Percentiles rank a stretch among this genome's conserved stretches.
Evolutionary conservation across 495 filamentous ascomycete genomes (phyloP).

Genomic region (Astrothelium macrocarpum): DNA sequence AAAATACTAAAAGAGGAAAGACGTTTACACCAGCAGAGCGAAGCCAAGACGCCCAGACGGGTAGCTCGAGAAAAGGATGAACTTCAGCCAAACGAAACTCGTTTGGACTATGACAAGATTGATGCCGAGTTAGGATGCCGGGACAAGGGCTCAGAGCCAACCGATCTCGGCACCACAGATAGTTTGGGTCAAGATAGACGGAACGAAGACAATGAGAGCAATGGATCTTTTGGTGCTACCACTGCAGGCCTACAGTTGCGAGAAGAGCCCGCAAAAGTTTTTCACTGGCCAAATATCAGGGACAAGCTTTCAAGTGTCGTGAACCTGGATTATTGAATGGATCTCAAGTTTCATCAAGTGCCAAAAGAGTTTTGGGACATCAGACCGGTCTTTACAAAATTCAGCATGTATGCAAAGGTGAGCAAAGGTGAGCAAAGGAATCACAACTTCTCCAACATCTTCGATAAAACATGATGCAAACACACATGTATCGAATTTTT

Average conservation of each 20-base stretch:
- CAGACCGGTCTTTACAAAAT: no score
- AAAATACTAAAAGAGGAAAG: not conserved
- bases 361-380: not conserved
- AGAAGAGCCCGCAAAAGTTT: not conserved
- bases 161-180: not conserved
- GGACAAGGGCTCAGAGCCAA: not conserved
- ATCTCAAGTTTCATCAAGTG: not conserved
- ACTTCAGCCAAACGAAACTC: not conserved
- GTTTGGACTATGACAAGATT: not conserved
- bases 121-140: not conserved
- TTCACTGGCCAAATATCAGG: not conserved
- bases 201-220: not conserved
- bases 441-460: not conserved
- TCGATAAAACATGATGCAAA: not conserved
- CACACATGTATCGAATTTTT: not conserved
- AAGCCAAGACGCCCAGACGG: not conserved
- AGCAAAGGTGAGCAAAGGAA: not conserved
- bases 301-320: not conserved
- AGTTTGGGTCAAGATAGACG: not conserved
- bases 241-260: not conserved
- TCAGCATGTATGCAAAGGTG: not conserved
- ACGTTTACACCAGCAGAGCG: not conserved
- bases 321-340: not conserved
- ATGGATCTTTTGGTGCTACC: not conserved
- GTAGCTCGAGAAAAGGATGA: conserved; percentile 1